These are phyloP conservation scores for Nicotiana knightiana DNA, from an alignment of 257 asterid genomes.

Conservation along the genomic window DNA sequence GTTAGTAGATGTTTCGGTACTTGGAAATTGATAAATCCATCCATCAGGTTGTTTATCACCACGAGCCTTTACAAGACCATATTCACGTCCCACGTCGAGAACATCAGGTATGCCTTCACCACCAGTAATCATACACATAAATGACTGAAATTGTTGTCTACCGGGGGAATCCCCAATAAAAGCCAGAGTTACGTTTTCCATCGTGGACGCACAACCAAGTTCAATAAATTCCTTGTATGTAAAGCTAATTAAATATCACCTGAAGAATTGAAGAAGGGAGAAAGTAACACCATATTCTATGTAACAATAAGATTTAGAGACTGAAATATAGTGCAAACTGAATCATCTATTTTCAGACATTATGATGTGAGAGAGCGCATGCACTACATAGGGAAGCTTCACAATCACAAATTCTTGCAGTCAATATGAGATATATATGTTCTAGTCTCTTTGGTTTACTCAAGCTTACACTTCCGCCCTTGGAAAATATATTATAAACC, in stretches of 20 bases:
- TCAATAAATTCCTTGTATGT: slow-evolving; percentile 2
- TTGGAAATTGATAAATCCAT: slow-evolving; percentile 83
- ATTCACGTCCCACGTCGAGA: slow-evolving; percentile 63
- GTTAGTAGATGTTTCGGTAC: slow-evolving; percentile 53
- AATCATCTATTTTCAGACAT: neutral
- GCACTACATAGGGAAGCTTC: neutral
- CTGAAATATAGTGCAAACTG: neutral
- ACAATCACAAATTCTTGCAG: neutral
- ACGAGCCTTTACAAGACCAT: slow-evolving; percentile 81
- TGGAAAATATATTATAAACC: neutral
- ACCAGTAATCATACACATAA: slow-evolving; percentile 90
- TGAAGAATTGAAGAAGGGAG: neutral
- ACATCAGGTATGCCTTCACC: slow-evolving; percentile 77
- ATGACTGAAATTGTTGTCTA: slow-evolving; percentile 88
- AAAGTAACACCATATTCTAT: neutral
- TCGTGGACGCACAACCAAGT: slow-evolving; percentile 40
- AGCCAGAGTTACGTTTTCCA: slow-evolving; percentile 79
- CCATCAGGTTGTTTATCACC: slow-evolving; percentile 85
- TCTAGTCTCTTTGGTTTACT: neutral
- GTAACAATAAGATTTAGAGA: neutral
- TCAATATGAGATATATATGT: neutral
- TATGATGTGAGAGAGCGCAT: neutral
- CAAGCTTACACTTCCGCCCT: neutral
- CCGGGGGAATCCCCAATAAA: slow-evolving; percentile 91
- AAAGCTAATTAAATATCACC: neutral